These are phyloP conservation scores for Elsinoe batatas DNA, from an alignment of 2,329 filamentous ascomycete species.

Conservation along the genomic window DNA sequence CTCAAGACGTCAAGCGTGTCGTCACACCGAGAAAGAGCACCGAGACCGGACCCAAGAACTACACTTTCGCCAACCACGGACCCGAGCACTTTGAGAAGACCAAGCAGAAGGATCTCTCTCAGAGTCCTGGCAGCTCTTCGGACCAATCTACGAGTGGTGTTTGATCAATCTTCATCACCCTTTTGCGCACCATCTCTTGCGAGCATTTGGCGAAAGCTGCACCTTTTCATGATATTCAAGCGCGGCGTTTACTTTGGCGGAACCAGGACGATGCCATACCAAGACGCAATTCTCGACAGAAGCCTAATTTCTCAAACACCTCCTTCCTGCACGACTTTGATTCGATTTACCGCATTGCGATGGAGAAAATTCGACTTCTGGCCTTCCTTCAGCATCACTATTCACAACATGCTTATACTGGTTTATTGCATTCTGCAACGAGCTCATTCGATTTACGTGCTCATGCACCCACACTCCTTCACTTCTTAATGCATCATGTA, in stretches of 20 bases:
- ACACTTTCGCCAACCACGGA: constrained; percentile 39
- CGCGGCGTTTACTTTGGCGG: background rate
- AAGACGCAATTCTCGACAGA: constrained; percentile 7
- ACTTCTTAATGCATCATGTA: constrained; percentile 9
- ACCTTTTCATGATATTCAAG: constrained; percentile 4
- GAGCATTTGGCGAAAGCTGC: background rate
- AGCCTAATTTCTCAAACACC: constrained; percentile 6
- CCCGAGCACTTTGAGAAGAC: constrained; percentile 34
- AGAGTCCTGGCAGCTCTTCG: constrained; percentile 11
- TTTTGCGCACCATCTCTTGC: background rate
- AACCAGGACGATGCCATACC: background rate
- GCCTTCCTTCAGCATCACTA: constrained; percentile 14
- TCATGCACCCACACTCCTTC: constrained; percentile 11
- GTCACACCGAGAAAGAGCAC: constrained; percentile 22
- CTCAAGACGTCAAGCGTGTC: constrained; percentile 30
- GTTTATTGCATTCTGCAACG: background rate
- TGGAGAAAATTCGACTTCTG: constrained; percentile 8
- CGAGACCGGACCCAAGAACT: constrained; percentile 32
- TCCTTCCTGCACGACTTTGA: background rate
- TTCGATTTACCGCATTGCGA: constrained; percentile 9
- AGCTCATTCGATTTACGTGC: constrained; percentile 1
- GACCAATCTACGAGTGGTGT: constrained; percentile 2
- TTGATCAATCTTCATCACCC: background rate
- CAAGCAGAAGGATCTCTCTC: constrained; percentile 17
- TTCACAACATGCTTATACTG: constrained; percentile 3